These are phyloP conservation scores for Angophora floribunda DNA, from an alignment of 345 rosid species.

Conservation along the genomic window DNA sequence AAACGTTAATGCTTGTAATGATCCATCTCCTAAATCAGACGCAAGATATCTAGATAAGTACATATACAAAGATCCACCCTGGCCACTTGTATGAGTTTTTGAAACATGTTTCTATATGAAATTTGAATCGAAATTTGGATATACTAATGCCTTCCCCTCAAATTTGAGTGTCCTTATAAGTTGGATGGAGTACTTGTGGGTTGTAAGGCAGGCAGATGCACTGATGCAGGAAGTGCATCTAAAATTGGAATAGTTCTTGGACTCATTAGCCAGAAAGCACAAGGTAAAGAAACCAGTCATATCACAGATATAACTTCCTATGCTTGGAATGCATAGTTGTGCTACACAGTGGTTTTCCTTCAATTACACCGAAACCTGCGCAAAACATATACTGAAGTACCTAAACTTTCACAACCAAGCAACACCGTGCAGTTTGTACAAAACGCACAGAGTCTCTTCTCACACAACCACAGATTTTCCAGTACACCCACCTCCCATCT, in stretches of 20 bases:
- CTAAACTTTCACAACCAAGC: neutral
- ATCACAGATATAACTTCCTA: neutral
- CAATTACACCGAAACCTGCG: neutral
- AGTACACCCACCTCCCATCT: neutral
- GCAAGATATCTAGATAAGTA: neutral
- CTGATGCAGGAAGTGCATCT: neutral
- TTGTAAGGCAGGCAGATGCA: neutral
- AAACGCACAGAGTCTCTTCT: neutral
- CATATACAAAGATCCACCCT: neutral
- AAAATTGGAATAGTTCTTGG: neutral
- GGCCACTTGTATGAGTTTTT: neutral
- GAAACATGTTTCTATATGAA: neutral
- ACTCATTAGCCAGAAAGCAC: neutral
- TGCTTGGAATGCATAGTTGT: neutral
- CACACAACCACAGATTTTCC: neutral
- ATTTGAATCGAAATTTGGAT: neutral
- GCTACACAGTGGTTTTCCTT: neutral
- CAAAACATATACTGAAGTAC: neutral
- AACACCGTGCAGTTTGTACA: neutral
- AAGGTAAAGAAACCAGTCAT: neutral
- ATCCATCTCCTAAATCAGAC: neutral
- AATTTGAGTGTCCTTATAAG: neutral
- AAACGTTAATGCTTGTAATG: neutral
- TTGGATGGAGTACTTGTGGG: neutral
- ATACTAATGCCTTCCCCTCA: neutral